Evolutionary conservation across 495 filamentous ascomycete genomes (phyloP).

Genomic region (Oidiodendron maius): DNA sequence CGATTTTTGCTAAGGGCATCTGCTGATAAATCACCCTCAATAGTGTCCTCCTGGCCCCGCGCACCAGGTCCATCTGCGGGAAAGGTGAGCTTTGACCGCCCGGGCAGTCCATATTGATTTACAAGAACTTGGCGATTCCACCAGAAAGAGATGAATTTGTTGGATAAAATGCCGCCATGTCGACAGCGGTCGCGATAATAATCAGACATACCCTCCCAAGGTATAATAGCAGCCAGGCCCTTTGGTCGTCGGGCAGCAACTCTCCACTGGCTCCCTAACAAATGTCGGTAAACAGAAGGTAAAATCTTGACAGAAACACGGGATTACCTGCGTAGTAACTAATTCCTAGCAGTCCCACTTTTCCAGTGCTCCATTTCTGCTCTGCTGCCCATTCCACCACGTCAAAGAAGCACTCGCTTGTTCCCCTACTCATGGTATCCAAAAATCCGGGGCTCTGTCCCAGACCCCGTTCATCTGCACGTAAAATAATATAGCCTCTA

Average conservation of each 20-base stretch:
- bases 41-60: constrained; percentile 49
- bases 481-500: constrained; percentile 38
- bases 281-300: not conserved
- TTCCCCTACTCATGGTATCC: constrained; percentile 30
- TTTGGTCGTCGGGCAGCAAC: constrained; percentile 34
- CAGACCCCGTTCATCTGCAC: constrained; percentile 36
- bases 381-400: constrained; percentile 34
- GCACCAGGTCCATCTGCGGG: too few relatives aligned
- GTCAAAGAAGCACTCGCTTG: constrained; percentile 40
- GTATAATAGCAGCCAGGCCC: constrained; percentile 36
- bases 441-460: constrained; percentile 33
- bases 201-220: constrained; percentile 41
- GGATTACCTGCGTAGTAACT: constrained; percentile 31
- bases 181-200: constrained; percentile 34
- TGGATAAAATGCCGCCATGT: constrained; percentile 61
- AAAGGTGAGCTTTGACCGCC: too few relatives aligned
- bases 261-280: constrained; percentile 31
- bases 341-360: constrained; percentile 39
- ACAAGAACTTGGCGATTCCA: constrained; percentile 57
- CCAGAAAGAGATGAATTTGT: constrained; percentile 58
- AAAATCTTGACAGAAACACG: too few relatives aligned
- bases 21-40: constrained; percentile 48
- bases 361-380: constrained; percentile 39
- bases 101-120: constrained; percentile 56
- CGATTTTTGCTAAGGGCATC: constrained; percentile 46